Evolutionary conservation across 768 basidiomycete genomes (phyloP).

Genomic region (Mycena maculata): DNA sequence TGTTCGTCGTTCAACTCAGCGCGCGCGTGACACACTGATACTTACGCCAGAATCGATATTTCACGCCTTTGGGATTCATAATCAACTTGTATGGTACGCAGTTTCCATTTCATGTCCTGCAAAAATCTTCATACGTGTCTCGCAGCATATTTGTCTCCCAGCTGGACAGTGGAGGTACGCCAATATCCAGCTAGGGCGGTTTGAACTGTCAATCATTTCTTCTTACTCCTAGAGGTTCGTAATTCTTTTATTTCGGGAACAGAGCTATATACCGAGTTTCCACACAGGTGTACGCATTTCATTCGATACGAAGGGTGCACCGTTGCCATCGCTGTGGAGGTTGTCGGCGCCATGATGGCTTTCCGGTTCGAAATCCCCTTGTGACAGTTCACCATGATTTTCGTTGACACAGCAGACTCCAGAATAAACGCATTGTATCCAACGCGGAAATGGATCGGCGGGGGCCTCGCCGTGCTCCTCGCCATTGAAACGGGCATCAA

Average conservation of each 20-base stretch:
- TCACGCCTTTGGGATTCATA: slow-evolving; percentile 58
- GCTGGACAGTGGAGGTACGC: slow-evolving; percentile 35
- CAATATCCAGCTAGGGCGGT: slow-evolving; percentile 6
- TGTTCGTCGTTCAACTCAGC: slow-evolving; percentile 32
- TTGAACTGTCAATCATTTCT: neutral
- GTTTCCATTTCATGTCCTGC: neutral
- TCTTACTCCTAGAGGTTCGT: slow-evolving; percentile 22
- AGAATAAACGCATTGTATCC: slow-evolving; percentile 49
- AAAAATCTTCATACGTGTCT: neutral
- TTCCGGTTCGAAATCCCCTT: slow-evolving; percentile 45
- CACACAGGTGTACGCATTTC: slow-evolving; percentile 43
- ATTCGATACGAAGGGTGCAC: slow-evolving; percentile 51
- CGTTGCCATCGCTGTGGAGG: slow-evolving; percentile 54
- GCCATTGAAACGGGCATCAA: slow-evolving; percentile 44
- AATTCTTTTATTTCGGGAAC: neutral
- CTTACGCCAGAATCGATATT: slow-evolving; percentile 54
- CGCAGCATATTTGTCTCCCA: slow-evolving; percentile 33
- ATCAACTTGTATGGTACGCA: slow-evolving; percentile 45
- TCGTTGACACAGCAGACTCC: neutral
- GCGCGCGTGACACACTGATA: neutral
- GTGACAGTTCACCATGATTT: neutral
- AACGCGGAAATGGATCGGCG: slow-evolving; percentile 33
- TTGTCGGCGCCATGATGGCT: slow-evolving; percentile 55
- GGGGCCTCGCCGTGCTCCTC: slow-evolving; percentile 38
- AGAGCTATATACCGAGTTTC: neutral